Conservation (phyloP, 306 rosid genomes). For the Dicorynia guianensis region DNA sequence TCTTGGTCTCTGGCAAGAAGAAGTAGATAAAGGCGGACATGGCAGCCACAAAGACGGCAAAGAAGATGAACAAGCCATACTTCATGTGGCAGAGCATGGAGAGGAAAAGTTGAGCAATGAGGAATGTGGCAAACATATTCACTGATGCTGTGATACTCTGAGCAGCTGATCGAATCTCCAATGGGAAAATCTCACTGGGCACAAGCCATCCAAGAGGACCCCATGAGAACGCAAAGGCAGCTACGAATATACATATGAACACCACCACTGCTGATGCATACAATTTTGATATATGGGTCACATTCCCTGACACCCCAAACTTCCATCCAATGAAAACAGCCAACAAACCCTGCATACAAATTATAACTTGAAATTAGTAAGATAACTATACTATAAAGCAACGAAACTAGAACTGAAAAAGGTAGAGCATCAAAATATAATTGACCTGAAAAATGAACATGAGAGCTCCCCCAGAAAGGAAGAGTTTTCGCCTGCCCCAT, state of each 20-base stretch:
- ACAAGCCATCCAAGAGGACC: slow-evolving; percentile 73
- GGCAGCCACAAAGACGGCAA: slow-evolving; percentile 53
- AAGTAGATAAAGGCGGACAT: slow-evolving; percentile 52
- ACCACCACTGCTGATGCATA: slow-evolving; percentile 66
- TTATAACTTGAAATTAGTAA: too few species aligned
- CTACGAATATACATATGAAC: slow-evolving; percentile 63
- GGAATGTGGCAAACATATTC: slow-evolving; percentile 67
- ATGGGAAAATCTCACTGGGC: too few species aligned
- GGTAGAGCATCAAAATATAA: too few species aligned
- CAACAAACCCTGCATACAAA: too few species aligned
- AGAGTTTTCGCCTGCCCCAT: too few species aligned
- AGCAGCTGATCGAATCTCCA: slow-evolving; percentile 70
- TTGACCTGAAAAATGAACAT: too few species aligned
- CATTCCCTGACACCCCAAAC: too few species aligned
- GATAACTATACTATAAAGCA: too few species aligned
- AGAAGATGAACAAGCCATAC: slow-evolving; percentile 68
- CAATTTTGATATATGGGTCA: slow-evolving; percentile 52
- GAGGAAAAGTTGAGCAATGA: slow-evolving; percentile 61
- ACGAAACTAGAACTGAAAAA: too few species aligned
- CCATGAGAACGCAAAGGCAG: slow-evolving; percentile 76
- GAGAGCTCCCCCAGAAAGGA: too few species aligned
- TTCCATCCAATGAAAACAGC: too few species aligned
- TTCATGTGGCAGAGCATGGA: slow-evolving; percentile 65
- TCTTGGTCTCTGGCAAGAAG: slow-evolving; percentile 68
- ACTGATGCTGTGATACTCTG: slow-evolving; percentile 61